These are phyloP conservation scores for Plectranthus barbatus DNA, from an alignment of 257 asterid genomes.

Conservation along the genomic window DNA sequence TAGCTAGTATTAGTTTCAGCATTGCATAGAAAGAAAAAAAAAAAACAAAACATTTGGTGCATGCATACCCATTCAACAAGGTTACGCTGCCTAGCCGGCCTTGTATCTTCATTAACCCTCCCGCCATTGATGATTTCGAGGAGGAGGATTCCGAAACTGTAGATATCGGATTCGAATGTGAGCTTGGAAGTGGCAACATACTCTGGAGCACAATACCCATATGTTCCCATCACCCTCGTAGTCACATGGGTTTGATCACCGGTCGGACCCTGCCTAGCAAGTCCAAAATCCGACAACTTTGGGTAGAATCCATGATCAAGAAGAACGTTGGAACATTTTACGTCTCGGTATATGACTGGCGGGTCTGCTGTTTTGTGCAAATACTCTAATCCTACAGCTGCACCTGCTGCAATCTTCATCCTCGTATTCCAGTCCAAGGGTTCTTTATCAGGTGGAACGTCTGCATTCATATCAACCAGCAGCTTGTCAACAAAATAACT, in stretches of 20 bases:
- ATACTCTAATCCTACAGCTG: slow-evolving; percentile 82
- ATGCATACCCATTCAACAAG: slow-evolving; percentile 91
- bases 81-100: slow-evolving; percentile 59
- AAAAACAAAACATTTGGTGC: too few species aligned
- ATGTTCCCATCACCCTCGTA: slow-evolving; percentile 93
- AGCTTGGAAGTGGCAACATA: slow-evolving; percentile 94
- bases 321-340: slow-evolving; percentile 82
- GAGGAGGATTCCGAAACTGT: slow-evolving; percentile 83
- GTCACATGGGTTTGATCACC: slow-evolving; percentile 92
- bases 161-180: slow-evolving; percentile 74
- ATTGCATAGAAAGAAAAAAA: too few species aligned
- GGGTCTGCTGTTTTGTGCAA: slow-evolving; percentile 87
- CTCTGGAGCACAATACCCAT: slow-evolving; percentile 96
- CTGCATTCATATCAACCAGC: slow-evolving; percentile 13
- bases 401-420: slow-evolving; percentile 94
- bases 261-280: slow-evolving; percentile 82
- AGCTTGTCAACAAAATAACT: slow-evolving; percentile 14
- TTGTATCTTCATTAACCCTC: slow-evolving; percentile 65
- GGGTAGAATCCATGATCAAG: slow-evolving; percentile 72
- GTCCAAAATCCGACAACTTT: slow-evolving; percentile 87
- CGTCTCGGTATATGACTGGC: slow-evolving; percentile 80
- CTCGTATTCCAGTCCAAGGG: slow-evolving; percentile 91
- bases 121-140: slow-evolving; percentile 87
- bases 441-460: slow-evolving; percentile 52
- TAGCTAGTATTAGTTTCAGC: too few species aligned